phyloP scores from a whole-genome alignment of 2,329 filamentous ascomycete genomes.

The Botrytis aclada region DNA sequence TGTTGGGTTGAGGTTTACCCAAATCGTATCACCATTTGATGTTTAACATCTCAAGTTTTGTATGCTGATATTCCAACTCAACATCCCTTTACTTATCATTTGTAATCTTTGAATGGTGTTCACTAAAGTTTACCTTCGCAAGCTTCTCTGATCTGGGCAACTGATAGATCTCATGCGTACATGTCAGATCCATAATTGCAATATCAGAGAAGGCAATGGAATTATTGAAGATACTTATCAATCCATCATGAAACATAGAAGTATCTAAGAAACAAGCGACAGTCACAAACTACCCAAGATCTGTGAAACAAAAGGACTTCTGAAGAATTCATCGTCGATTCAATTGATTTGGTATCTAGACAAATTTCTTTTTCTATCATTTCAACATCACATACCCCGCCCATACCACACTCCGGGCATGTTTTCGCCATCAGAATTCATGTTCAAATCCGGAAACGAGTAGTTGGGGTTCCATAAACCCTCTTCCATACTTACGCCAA shows the following conservation, averaged over 20 bases:
- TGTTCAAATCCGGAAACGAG: background rate
- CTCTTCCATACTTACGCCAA: slow-evolving; percentile 1
- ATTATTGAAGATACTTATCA: background rate
- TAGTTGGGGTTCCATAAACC: background rate
- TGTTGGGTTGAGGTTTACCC: no score
- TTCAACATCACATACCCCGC: background rate
- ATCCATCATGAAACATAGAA: background rate
- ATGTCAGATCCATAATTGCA: no score
- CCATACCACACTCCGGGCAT: background rate
- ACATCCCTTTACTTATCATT: background rate
- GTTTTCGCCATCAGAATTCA: background rate
- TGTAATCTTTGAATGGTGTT: background rate
- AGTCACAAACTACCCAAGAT: background rate
- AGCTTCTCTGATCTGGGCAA: background rate
- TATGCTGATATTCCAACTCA: background rate
- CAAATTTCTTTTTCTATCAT: background rate
- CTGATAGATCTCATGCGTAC: fast-evolving
- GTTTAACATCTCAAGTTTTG: background rate
- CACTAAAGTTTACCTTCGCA: background rate
- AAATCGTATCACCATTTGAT: background rate
- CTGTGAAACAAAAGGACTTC: background rate
- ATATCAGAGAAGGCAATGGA: background rate
- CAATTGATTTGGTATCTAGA: background rate
- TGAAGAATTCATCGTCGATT: no score
- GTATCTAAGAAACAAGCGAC: background rate